Conservation (phyloP, 352 stramenopile genomes). For the Globisporangium middletonii region DNA sequence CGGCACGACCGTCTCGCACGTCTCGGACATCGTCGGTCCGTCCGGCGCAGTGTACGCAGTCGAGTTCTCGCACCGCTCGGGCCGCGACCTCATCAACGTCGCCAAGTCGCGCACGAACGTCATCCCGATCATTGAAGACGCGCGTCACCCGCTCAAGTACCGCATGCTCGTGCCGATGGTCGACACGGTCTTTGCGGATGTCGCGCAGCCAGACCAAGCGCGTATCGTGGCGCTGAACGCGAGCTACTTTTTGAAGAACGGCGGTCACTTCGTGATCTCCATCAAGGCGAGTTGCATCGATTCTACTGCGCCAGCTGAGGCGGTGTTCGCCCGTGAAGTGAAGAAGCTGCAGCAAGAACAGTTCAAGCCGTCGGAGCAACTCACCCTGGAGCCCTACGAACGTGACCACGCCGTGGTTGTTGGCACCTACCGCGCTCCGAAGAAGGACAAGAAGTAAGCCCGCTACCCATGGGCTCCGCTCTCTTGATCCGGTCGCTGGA, state of each 20-base stretch:
- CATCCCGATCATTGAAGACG: slow-evolving; percentile 99
- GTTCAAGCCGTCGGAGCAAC: slow-evolving; percentile 98
- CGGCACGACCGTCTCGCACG: slow-evolving; percentile 98
- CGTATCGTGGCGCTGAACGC: slow-evolving; percentile 99
- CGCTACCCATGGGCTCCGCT: neutral
- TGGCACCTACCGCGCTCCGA: slow-evolving; percentile 92
- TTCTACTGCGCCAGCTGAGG: slow-evolving; percentile 96
- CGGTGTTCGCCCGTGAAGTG: slow-evolving; percentile 96
- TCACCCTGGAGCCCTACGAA: slow-evolving; percentile 99
- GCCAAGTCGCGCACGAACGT: slow-evolving; percentile 99
- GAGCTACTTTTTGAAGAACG: slow-evolving; percentile 99
- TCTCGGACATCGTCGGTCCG: slow-evolving; percentile 98
- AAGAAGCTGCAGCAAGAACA: slow-evolving; percentile 98
- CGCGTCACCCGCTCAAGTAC: slow-evolving; percentile 97
- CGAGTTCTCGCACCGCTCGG: slow-evolving; percentile 98
- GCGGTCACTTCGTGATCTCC: slow-evolving; percentile 98
- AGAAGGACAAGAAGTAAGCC: slow-evolving; percentile 91
- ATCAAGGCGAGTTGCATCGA: slow-evolving; percentile 99
- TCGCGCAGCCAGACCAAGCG: slow-evolving; percentile 99
- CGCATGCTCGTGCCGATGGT: slow-evolving; percentile 99
- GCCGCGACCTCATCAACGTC: slow-evolving; percentile 98
- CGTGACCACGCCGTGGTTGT: slow-evolving; percentile 99
- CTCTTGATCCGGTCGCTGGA: slow-evolving; percentile 7
- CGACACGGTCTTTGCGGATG: slow-evolving; percentile 98
- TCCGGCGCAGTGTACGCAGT: slow-evolving; percentile 97